Evolutionary conservation across 345 rosid species (phyloP), one percentile per base, ranked within the genome.

Genomic region (Populus deltoides): DNA sequence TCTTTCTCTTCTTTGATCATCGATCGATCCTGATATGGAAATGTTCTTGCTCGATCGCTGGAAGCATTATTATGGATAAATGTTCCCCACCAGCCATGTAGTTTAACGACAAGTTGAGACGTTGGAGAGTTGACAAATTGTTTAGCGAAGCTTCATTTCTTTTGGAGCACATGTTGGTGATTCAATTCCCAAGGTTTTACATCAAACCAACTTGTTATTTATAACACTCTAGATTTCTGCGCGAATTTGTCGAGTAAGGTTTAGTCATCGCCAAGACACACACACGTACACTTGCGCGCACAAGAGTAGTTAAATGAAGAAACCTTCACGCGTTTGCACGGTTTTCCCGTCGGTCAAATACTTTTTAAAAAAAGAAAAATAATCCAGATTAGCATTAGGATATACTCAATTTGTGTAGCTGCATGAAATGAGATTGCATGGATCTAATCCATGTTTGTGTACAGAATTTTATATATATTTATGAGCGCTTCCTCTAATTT

Each of bases 131-230:
- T 74, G 70, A 72, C 36, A 55, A 22, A 70, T 63, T 72, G 13
- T 33, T n/a, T 0, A 33, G 47, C 39, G 80, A 77, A 61, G 72
- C 72, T 78, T 68, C 53, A 1, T 24, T 39, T 31, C 10, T 39
- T 18, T 71, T 3, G 70, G 41, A 75, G 80, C 86, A 81, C 84
- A 49, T 36, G 25, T 4, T 53, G 59, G 59, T 18, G 59, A 18
- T 20, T 53, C 59, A 53, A 18, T 5, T 53, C 59, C 59, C 59
- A 7, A 15, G 51, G 18, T 13, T 13, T 47, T 13, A 15, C 13
- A 4, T 3, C 2, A 39, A 39, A 47, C 51, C 51, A 47, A 15
- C 18, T 47, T 47, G 51, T 47, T 45, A 45, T 3, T 0, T 2
- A 4, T 13, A 45, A 15, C 49, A 45, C 12, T 47, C 51, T 15